Evolutionary conservation across 2,329 filamentous ascomycete genomes (phyloP).

Genomic region (Ophidiomyces ophidiicola): DNA sequence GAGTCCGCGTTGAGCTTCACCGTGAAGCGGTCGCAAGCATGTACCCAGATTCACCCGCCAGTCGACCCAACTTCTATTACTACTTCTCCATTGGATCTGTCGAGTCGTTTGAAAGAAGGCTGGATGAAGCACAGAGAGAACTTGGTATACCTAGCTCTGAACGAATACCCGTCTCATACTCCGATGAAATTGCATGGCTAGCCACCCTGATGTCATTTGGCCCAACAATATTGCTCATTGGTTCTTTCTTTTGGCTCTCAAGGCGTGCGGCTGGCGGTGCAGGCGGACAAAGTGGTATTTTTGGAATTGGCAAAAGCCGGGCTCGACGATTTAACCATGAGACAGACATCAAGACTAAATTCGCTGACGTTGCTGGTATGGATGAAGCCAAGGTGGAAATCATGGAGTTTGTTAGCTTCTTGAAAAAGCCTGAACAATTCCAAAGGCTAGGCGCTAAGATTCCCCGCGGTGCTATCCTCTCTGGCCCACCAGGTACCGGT

Average conservation of each 20-base stretch:
- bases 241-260: constrained; percentile 66
- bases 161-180: constrained; percentile 84
- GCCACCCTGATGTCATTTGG: constrained; percentile 67
- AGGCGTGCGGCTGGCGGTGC: constrained; percentile 59
- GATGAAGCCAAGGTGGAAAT: constrained; percentile 97
- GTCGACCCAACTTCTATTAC: constrained; percentile 62
- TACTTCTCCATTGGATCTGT: constrained; percentile 93
- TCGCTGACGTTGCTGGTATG: constrained; percentile 91
- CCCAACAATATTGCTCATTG: constrained; percentile 76
- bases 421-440: constrained; percentile 86
- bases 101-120: constrained; percentile 76
- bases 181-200: constrained; percentile 60
- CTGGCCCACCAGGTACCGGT: constrained; percentile 95
- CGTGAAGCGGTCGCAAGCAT: constrained; percentile 58
- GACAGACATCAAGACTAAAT: constrained; percentile 91
- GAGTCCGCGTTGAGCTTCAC: constrained; percentile 69
- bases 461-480: constrained; percentile 87
- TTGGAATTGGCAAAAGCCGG: constrained; percentile 89
- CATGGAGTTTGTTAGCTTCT: constrained; percentile 97
- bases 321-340: constrained; percentile 98
- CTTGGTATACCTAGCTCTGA: constrained; percentile 76
- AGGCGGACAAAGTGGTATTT: constrained; percentile 63
- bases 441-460: constrained; percentile 95
- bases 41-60: constrained; percentile 63
- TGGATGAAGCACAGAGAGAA: constrained; percentile 80